phyloP scores from a whole-genome alignment of 2,329 filamentous ascomycete genomes.

The Stagonosporopsis cucurbitacearum region DNA sequence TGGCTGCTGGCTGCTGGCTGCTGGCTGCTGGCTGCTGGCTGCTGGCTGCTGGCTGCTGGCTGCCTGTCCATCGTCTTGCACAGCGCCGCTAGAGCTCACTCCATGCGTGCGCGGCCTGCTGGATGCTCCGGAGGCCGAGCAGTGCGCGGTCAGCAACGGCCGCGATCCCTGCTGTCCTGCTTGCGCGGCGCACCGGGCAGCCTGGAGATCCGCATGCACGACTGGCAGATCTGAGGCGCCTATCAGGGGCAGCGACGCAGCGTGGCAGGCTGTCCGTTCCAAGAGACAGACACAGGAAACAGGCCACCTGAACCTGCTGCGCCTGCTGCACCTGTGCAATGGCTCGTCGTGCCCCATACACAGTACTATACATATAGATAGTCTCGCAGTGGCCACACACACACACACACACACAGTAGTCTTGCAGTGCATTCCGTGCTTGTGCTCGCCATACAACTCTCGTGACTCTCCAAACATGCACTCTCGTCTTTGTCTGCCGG shows the following conservation, averaged over 20 bases:
- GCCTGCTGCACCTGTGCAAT: background rate
- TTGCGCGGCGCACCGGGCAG: slow-evolving; percentile 22
- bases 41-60: background rate
- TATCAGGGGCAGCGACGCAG: slow-evolving; percentile 19
- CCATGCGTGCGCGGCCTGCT: background rate
- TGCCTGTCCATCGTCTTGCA: background rate
- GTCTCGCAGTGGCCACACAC: background rate
- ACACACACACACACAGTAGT: background rate
- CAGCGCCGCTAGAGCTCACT: no score
- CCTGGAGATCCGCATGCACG: slow-evolving; percentile 22
- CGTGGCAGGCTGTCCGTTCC: no score
- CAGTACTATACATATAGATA: background rate
- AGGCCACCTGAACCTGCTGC: slow-evolving; percentile 2
- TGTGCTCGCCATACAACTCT: no score
- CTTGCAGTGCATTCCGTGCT: no score
- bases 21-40: no score
- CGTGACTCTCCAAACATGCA: no score
- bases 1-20: no score
- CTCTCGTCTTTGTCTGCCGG: background rate
- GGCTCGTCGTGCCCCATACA: background rate
- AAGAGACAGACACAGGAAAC: no score
- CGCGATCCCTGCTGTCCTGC: slow-evolving; percentile 8
- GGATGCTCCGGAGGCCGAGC: background rate
- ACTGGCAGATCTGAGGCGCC: slow-evolving; percentile 18
- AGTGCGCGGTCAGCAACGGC: slow-evolving; percentile 12